Evolutionary conservation across 2,329 filamentous ascomycete genomes (phyloP).

Genomic region (Xylaria digitata): DNA sequence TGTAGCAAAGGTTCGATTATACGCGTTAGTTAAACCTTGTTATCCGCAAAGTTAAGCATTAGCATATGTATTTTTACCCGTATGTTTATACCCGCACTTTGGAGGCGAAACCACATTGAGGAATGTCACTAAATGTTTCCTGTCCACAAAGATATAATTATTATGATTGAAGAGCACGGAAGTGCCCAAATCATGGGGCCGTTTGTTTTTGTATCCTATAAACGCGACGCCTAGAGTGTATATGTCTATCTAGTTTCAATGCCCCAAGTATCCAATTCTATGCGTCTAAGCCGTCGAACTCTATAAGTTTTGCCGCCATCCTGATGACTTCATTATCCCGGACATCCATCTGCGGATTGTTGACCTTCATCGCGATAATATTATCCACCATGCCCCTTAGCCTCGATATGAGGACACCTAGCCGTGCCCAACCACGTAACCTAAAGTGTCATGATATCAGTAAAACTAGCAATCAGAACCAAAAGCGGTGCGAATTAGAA

Average conservation of each 20-base stretch:
- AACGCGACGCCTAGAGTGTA: neutral
- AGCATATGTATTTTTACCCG: too few relatives aligned
- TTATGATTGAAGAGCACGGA: too few relatives aligned
- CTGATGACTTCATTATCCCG: slow-evolving; percentile 75
- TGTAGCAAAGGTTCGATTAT: too few relatives aligned
- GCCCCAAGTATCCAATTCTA: slow-evolving; percentile 45
- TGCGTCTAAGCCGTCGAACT: slow-evolving; percentile 87
- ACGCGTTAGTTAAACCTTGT: too few relatives aligned
- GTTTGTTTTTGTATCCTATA: neutral
- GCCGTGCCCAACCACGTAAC: slow-evolving; percentile 90
- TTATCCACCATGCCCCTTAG: slow-evolving; percentile 88
- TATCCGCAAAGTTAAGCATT: too few relatives aligned
- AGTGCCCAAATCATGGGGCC: neutral
- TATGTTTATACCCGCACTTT: neutral
- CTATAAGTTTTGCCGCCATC: slow-evolving; percentile 82
- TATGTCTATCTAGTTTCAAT: neutral
- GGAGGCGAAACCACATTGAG: neutral
- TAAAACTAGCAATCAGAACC: neutral
- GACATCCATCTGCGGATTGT: slow-evolving; percentile 73
- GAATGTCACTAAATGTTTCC: neutral
- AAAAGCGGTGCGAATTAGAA: neutral
- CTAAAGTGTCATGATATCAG: slow-evolving; percentile 31
- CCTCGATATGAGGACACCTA: slow-evolving; percentile 87
- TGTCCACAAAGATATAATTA: neutral
- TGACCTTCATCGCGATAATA: slow-evolving; percentile 82